Conservation (phyloP, 2,329 filamentous ascomycete genomes). For the Aspergillus phoenicis region DNA sequence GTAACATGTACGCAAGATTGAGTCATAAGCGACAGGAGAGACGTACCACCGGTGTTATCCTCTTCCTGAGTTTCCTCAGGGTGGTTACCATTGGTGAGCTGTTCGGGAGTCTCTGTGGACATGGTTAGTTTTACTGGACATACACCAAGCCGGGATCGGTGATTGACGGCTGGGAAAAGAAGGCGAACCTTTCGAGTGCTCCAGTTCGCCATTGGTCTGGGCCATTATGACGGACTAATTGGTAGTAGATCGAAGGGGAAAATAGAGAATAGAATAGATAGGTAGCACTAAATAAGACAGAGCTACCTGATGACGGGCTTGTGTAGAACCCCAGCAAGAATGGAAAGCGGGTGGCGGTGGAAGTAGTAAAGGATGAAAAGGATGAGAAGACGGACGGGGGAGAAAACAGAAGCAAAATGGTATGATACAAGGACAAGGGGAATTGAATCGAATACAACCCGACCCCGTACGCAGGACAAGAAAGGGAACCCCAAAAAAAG, state of each 20-base stretch:
- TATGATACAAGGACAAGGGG: conserved; percentile 37
- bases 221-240: conserved; percentile 37
- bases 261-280: not conserved
- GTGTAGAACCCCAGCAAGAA: not conserved
- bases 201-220: conserved; percentile 42
- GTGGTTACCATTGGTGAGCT: conserved; percentile 38
- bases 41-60: conserved; percentile 41
- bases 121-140: conserved; percentile 21
- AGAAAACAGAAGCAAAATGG: conserved; percentile 23
- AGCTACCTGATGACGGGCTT: conserved; percentile 23
- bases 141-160: not conserved
- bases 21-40: not conserved
- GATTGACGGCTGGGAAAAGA: not conserved
- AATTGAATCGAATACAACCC: conserved; percentile 37
- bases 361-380: conserved; percentile 15
- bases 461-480: conserved; percentile 39
- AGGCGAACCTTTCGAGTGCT: conserved; percentile 43
- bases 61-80: conserved; percentile 38
- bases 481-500: conserved; percentile 24
- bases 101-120: conserved; percentile 38
- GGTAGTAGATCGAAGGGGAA: conserved; percentile 16
- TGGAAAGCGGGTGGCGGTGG: conserved; percentile 11
- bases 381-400: conserved; percentile 2
- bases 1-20: not conserved
- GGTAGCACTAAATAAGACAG: not conserved